phyloP scores from a whole-genome alignment of 2,329 filamentous ascomycete genomes.

The Sporothrix luriei region DNA sequence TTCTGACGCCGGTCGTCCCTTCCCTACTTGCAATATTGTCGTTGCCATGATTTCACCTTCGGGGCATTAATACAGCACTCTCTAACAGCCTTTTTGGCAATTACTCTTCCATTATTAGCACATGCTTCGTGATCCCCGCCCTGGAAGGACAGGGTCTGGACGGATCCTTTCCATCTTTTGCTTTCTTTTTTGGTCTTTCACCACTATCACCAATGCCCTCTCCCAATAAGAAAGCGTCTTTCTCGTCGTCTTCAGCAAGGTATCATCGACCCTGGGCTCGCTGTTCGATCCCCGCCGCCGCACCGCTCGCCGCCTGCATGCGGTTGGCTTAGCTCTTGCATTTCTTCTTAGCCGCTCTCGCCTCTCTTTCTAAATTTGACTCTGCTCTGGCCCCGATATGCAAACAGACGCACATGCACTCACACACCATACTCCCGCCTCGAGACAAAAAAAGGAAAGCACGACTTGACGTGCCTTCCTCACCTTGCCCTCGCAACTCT shows the following conservation, averaged over 20 bases:
- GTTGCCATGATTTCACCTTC: conserved; percentile 12
- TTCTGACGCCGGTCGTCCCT: not conserved
- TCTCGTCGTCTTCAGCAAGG: conserved; percentile 17
- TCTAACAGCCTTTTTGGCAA: not conserved
- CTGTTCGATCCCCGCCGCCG: conserved; percentile 6
- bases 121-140: not conserved
- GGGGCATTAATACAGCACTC: not conserved
- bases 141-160: conserved; percentile 1
- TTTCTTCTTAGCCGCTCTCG: conserved; percentile 29
- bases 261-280: conserved; percentile 25
- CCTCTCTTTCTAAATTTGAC: conserved; percentile 28
- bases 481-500: not conserved
- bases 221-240: conserved; percentile 7
- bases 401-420: conserved; percentile 12
- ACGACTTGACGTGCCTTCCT: conserved; percentile 26
- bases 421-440: not conserved
- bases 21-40: not conserved
- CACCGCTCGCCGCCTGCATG: conserved; percentile 14
- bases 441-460: conserved; percentile 22
- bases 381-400: conserved; percentile 25
- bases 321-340: conserved; percentile 1
- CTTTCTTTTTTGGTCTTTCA: conserved; percentile 5
- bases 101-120: not conserved
- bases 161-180: conserved; percentile 1
- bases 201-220: not conserved